Conservation (phyloP, 768 basidiomycete species). For the Kondoa subrosea region DNA sequence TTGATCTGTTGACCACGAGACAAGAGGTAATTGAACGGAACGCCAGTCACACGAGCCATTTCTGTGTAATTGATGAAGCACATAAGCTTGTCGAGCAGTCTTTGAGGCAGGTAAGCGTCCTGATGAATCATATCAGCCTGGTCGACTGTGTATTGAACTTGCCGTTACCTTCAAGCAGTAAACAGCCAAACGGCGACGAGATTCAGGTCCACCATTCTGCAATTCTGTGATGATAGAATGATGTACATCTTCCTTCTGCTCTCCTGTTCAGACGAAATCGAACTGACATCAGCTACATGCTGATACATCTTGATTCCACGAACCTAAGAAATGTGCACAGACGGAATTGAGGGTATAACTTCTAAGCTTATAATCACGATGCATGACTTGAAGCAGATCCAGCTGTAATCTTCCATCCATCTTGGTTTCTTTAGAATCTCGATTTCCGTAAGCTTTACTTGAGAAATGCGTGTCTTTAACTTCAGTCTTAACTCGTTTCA, state of each 20-base stretch:
- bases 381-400: conserved; percentile 94
- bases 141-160: conserved; percentile 10
- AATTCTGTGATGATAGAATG: conserved; percentile 95
- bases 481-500: conserved; percentile 54
- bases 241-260: conserved; percentile 98
- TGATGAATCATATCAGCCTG: conserved; percentile 29
- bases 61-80: conserved; percentile 96
- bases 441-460: conserved; percentile 89
- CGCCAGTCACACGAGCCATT: conserved; percentile 99
- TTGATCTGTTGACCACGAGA: conserved; percentile 96
- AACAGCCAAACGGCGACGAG: conserved; percentile 75
- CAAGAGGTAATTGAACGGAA: conserved; percentile 90
- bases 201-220: conserved; percentile 91
- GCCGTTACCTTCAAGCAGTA: conserved; percentile 99
- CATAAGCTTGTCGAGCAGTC: conserved; percentile 93
- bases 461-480: conserved; percentile 92
- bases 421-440: conserved; percentile 82
- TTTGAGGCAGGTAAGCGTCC: conserved; percentile 96
- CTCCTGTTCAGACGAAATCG: conserved; percentile 34
- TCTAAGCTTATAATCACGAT: conserved; percentile 89
- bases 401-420: conserved; percentile 87
- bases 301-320: neutral
- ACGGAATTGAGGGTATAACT: conserved; percentile 96
- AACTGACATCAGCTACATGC: neutral
- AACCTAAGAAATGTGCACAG: conserved; percentile 78